These are phyloP conservation scores for Phytophthora pinifolia DNA, from an alignment of 352 stramenopile genomes.

Conservation along the genomic window DNA sequence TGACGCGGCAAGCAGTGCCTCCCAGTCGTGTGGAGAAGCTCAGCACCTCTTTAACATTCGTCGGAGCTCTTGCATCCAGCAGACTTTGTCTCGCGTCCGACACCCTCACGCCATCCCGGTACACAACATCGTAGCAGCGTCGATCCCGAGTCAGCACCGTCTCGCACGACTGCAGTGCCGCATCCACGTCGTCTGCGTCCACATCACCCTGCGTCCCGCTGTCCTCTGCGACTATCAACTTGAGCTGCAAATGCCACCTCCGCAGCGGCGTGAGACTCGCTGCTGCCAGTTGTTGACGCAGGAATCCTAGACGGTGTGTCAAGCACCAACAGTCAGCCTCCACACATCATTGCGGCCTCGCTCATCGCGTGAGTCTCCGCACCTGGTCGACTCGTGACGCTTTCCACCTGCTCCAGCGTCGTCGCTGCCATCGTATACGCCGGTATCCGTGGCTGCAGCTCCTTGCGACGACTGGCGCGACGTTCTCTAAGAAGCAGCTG, in stretches of 20 bases:
- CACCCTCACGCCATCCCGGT: slow-evolving; percentile 27
- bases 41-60: slow-evolving; percentile 35
- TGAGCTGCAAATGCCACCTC: slow-evolving; percentile 45
- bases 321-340: not conserved
- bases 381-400: slow-evolving; percentile 33
- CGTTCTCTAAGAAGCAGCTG: slow-evolving; percentile 21
- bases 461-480: slow-evolving; percentile 7
- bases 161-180: slow-evolving; percentile 13
- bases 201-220: not conserved
- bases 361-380: not conserved
- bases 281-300: slow-evolving; percentile 34
- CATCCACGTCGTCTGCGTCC: slow-evolving; percentile 8
- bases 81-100: slow-evolving; percentile 32
- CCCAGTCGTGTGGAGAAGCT: slow-evolving; percentile 49
- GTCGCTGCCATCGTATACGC: slow-evolving; percentile 2
- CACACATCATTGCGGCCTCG: not conserved
- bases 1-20: slow-evolving; percentile 37
- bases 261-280: slow-evolving; percentile 32
- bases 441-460: not conserved
- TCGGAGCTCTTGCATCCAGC: slow-evolving; percentile 27
- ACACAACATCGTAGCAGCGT: slow-evolving; percentile 51
- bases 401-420: slow-evolving; percentile 23
- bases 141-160: slow-evolving; percentile 20
- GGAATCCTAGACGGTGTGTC: slow-evolving; percentile 40
- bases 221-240: slow-evolving; percentile 31